Evolutionary conservation across 257 asterid species (phyloP).

Genomic region (Nicotiana knightiana): DNA sequence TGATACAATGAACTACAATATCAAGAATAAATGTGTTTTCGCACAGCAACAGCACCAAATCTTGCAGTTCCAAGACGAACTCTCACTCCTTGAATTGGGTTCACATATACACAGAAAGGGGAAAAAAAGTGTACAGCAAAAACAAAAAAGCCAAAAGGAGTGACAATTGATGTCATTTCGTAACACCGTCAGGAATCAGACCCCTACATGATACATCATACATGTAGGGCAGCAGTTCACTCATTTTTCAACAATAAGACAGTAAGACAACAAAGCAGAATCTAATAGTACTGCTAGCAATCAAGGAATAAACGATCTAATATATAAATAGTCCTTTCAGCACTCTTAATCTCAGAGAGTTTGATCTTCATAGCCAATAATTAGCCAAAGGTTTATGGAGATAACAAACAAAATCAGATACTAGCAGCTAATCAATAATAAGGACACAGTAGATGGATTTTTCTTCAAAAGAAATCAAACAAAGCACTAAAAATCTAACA

Average conservation of each 20-base stretch:
- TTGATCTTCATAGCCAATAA: not conserved
- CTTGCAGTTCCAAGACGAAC: not conserved
- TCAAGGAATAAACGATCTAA: not conserved
- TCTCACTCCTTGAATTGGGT: not conserved
- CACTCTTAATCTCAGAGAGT: not conserved
- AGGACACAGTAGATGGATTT: not conserved
- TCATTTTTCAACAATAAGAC: not conserved
- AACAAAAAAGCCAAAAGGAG: not conserved
- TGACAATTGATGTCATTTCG: not conserved
- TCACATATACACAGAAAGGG: not conserved
- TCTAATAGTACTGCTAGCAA: not conserved
- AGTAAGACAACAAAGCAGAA: not conserved
- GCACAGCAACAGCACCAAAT: not conserved
- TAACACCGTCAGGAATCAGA: not conserved
- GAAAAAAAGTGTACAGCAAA: no score
- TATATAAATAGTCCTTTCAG: not conserved
- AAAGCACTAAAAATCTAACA: not conserved
- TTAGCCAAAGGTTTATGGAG: not conserved
- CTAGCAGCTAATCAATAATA: not conserved
- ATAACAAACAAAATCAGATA: not conserved
- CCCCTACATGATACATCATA: not conserved
- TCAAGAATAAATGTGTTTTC: not conserved
- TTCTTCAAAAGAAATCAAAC: not conserved
- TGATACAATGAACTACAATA: not conserved
- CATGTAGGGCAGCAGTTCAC: not conserved